Evolutionary conservation across 805 yeast genomes (phyloP).

Genomic region (Candida sakaeoensis): DNA sequence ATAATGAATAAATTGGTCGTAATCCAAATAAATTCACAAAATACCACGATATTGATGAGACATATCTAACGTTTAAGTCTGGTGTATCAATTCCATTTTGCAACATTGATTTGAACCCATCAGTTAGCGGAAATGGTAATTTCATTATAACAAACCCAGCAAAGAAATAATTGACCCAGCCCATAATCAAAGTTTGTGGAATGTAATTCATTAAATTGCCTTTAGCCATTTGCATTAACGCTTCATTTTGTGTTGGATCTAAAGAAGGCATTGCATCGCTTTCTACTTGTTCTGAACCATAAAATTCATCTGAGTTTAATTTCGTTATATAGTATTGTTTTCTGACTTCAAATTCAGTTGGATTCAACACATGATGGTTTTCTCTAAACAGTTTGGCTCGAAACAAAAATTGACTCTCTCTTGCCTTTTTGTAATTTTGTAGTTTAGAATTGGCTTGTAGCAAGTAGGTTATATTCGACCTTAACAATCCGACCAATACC

Average conservation of each 20-base stretch:
- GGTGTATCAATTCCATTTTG: slow-evolving; percentile 83
- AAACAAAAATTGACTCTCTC: slow-evolving; percentile 51
- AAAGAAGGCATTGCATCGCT: slow-evolving; percentile 53
- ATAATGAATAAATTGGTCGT: slow-evolving; percentile 68
- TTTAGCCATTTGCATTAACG: slow-evolving; percentile 72
- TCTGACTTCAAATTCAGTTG: slow-evolving; percentile 50
- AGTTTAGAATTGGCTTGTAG: slow-evolving; percentile 57
- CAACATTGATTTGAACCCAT: slow-evolving; percentile 85
- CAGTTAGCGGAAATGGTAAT: slow-evolving; percentile 87
- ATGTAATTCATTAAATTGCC: slow-evolving; percentile 78
- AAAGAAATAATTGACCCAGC: slow-evolving; percentile 92
- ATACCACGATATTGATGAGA: slow-evolving; percentile 93
- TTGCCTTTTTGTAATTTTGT: slow-evolving; percentile 44
- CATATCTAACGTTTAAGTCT: slow-evolving; percentile 88
- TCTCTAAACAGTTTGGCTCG: slow-evolving; percentile 56
- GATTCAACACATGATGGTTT: slow-evolving; percentile 50
- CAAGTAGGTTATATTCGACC: slow-evolving; percentile 63
- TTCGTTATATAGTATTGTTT: slow-evolving; percentile 45
- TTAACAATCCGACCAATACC: slow-evolving; percentile 79
- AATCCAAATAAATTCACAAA: slow-evolving; percentile 84
- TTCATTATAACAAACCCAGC: slow-evolving; percentile 80
- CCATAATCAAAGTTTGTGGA: slow-evolving; percentile 93
- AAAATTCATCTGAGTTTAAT: slow-evolving; percentile 51
- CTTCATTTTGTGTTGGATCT: slow-evolving; percentile 70
- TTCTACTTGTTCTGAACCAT: slow-evolving; percentile 34